These are phyloP conservation scores for Cicer pinnatifidum DNA, from an alignment of 306 rosid species.

Conservation along the genomic window DNA sequence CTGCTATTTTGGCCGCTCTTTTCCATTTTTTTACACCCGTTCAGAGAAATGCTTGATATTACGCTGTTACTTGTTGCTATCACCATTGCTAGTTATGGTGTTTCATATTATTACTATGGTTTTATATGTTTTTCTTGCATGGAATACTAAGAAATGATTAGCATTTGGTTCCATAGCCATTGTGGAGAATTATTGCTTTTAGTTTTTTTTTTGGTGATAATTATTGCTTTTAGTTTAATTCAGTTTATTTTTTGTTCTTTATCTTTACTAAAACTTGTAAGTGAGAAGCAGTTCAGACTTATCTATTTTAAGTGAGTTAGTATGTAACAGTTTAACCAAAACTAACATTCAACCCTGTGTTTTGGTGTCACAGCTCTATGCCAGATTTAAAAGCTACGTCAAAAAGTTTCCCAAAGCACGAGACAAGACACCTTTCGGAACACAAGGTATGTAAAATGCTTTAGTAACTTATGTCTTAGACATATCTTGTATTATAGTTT, in stretches of 20 bases:
- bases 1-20: not conserved
- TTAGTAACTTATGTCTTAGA: not conserved
- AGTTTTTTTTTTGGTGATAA: not conserved
- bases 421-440: slow-evolving; percentile 91
- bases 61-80: not conserved
- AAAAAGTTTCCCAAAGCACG: slow-evolving; percentile 80
- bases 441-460: slow-evolving; percentile 67
- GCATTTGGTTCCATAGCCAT: slow-evolving; percentile 26
- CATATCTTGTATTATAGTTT: slow-evolving; percentile 25
- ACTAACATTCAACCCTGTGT: slow-evolving; percentile 1
- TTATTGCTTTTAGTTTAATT: slow-evolving; percentile 30
- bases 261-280: slow-evolving; percentile 1
- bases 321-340: not conserved
- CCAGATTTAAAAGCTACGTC: slow-evolving; percentile 74
- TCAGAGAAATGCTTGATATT: slow-evolving; percentile 9
- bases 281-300: not conserved
- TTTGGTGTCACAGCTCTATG: slow-evolving; percentile 55
- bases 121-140: not conserved
- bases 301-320: not conserved
- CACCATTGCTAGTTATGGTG: not conserved
- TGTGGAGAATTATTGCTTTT: slow-evolving; percentile 24
- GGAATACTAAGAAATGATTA: not conserved
- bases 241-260: not conserved
- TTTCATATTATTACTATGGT: not conserved
- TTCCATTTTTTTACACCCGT: not conserved